Evolutionary conservation across 2,329 filamentous ascomycete species (phyloP).

Genomic region (Epichloe gansuensis): DNA sequence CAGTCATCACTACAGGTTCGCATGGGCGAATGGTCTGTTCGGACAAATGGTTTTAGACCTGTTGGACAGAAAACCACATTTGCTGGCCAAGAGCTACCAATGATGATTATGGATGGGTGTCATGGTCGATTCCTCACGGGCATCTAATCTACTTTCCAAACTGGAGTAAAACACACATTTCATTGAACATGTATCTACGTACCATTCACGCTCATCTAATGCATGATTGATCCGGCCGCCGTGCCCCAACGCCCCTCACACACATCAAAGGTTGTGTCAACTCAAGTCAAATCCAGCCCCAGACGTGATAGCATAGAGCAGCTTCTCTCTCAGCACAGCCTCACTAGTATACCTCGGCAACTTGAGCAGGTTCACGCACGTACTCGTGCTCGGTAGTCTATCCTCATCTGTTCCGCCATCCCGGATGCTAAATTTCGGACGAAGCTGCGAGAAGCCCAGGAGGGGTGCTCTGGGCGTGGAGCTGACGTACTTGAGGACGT

Average conservation of each 20-base stretch:
- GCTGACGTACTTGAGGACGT: slow-evolving; percentile 91
- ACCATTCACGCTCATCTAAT: not conserved
- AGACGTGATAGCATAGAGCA: slow-evolving; percentile 80
- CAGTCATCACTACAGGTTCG: slow-evolving; percentile 47
- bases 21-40: slow-evolving; percentile 84
- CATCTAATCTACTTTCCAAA: no score
- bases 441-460: slow-evolving; percentile 76
- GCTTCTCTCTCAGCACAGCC: slow-evolving; percentile 57
- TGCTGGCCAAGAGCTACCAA: slow-evolving; percentile 43
- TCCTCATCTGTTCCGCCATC: slow-evolving; percentile 53
- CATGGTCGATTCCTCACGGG: no score
- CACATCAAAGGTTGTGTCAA: slow-evolving; percentile 16
- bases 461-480: slow-evolving; percentile 83
- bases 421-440: slow-evolving; percentile 78
- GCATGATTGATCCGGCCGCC: not conserved
- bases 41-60: slow-evolving; percentile 71
- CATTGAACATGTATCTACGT: no score
- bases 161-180: no score
- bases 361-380: slow-evolving; percentile 91
- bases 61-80: slow-evolving; percentile 56
- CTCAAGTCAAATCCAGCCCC: slow-evolving; percentile 87
- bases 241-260: not conserved
- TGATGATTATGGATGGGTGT: not conserved
- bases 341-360: slow-evolving; percentile 67
- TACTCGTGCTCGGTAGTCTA: slow-evolving; percentile 83